Percentiles rank a stretch among this genome's conserved stretches.
These are phyloP conservation scores for Panicum miliaceum DNA, from an alignment of 176 grass and related monocot genomes.

Conservation along the genomic window DNA sequence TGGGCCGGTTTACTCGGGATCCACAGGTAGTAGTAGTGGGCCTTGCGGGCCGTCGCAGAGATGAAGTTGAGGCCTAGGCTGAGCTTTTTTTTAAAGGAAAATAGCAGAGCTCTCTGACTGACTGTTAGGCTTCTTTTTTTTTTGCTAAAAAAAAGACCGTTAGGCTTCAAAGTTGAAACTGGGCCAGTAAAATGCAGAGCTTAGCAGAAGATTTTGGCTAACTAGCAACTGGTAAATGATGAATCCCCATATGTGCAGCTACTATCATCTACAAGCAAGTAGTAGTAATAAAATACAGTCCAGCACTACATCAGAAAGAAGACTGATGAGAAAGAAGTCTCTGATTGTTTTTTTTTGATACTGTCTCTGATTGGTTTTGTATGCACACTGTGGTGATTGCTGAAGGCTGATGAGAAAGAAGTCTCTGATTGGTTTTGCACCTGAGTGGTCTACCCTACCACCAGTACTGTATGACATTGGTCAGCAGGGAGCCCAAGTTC, in stretches of 20 bases:
- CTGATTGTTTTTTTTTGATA: too few relatives aligned
- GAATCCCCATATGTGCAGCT: background rate
- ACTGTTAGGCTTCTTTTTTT: background rate
- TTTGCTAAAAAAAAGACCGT: too few relatives aligned
- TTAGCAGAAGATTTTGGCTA: background rate
- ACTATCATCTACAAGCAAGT: background rate
- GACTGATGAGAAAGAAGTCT: too few relatives aligned
- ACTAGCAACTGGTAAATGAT: background rate
- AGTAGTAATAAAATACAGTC: background rate
- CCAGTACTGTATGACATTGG: background rate
- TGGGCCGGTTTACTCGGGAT: background rate
- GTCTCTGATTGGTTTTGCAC: constrained; percentile 35
- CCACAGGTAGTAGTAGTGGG: background rate
- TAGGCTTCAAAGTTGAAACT: background rate
- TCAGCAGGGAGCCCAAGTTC: constrained; percentile 23
- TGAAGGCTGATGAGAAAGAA: background rate
- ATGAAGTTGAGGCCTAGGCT: background rate
- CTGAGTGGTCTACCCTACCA: background rate
- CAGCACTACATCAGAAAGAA: too few relatives aligned
- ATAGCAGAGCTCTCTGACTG: background rate
- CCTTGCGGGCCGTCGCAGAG: background rate
- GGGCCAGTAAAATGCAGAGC: background rate
- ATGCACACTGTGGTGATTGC: constrained; percentile 10
- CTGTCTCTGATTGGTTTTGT: background rate
- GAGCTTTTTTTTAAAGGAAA: background rate